phyloP scores from a whole-genome alignment of 352 stramenopile genomes.

The Pythium dissimile region DNA sequence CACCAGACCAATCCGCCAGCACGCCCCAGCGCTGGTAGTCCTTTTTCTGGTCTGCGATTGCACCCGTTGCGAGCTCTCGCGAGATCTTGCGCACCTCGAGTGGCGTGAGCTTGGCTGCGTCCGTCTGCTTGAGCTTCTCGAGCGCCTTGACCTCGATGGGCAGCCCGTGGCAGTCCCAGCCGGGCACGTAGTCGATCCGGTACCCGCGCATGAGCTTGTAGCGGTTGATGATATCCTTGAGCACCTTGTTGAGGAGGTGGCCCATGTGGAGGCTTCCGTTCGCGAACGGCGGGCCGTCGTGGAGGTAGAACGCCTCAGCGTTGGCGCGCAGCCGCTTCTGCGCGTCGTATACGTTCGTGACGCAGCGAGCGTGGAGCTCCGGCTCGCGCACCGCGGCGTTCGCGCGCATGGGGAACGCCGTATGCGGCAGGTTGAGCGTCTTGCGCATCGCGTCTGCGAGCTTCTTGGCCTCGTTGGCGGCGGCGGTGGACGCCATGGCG shows the following conservation, averaged over 20 bases:
- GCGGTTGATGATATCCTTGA: slow-evolving; percentile 99
- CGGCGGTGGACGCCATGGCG: slow-evolving; percentile 4
- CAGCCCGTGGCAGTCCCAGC: slow-evolving; percentile 99
- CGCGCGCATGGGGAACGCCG: slow-evolving; percentile 95
- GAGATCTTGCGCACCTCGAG: slow-evolving; percentile 91
- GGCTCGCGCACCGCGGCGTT: slow-evolving; percentile 87
- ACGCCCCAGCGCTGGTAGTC: slow-evolving; percentile 96
- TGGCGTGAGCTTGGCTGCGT: slow-evolving; percentile 60
- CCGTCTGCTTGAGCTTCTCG: slow-evolving; percentile 82
- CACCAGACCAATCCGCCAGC: slow-evolving; percentile 75
- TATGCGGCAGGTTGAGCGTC: slow-evolving; percentile 95
- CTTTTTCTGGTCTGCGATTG: slow-evolving; percentile 90
- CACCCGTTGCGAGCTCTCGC: slow-evolving; percentile 89
- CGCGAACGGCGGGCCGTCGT: slow-evolving; percentile 98
- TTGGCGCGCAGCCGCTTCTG: slow-evolving; percentile 22
- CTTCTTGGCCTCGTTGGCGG: slow-evolving; percentile 45
- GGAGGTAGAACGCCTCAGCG: slow-evolving; percentile 88
- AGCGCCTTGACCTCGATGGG: slow-evolving; percentile 99
- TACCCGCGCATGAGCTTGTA: slow-evolving; percentile 93
- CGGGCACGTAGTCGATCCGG: slow-evolving; percentile 94
- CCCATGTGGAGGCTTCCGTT: slow-evolving; percentile 99
- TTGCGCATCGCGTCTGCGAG: slow-evolving; percentile 73
- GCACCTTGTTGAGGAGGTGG: slow-evolving; percentile 90
- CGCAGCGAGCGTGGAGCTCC: slow-evolving; percentile 61
- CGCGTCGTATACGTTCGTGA: slow-evolving; percentile 53